A percentile compares a stretch with the other conserved stretches of the same genome.
Evolutionary conservation across 192 early-diverging fungal species (phyloP).

Genomic region (Podila minutissima): DNA sequence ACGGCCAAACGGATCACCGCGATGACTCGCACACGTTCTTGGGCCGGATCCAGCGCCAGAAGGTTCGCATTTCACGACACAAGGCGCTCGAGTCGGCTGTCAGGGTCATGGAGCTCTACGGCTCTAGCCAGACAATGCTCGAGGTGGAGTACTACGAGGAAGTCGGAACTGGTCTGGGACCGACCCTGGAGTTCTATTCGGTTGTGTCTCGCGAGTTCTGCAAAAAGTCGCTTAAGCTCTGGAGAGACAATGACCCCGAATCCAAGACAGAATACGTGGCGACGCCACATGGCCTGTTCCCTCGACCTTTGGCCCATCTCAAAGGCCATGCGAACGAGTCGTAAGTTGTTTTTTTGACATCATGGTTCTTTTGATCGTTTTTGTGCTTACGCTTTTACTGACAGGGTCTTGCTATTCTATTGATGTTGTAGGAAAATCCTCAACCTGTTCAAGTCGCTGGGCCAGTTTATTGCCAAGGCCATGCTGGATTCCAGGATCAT

Average conservation of each 20-base stretch:
- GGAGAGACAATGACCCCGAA: conserved; percentile 68
- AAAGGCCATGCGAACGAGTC: conserved; percentile 51
- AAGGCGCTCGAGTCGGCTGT: conserved; percentile 85
- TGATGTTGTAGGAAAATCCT: conserved; percentile 56
- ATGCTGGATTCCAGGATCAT: conserved; percentile 87
- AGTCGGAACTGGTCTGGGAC: conserved; percentile 84
- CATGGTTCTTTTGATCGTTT: neutral
- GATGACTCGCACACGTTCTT: conserved; percentile 62
- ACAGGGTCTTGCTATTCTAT: neutral
- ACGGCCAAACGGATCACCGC: conserved; percentile 46
- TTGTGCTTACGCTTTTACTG: neutral
- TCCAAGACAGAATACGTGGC: conserved; percentile 50
- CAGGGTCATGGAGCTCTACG: conserved; percentile 89
- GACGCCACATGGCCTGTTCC: conserved; percentile 64
- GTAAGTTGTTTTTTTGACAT: conserved; percentile 22
- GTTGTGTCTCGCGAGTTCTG: conserved; percentile 79
- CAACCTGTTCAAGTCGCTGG: conserved; percentile 75
- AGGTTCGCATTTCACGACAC: conserved; percentile 84
- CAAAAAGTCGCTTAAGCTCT: conserved; percentile 67
- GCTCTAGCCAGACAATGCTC: conserved; percentile 70
- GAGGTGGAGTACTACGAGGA: conserved; percentile 97
- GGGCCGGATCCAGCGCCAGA: conserved; percentile 84
- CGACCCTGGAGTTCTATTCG: conserved; percentile 83
- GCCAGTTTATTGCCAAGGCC: conserved; percentile 90
- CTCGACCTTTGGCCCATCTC: conserved; percentile 44